These are phyloP conservation scores for Globisporangium rhizosaccharum DNA, from an alignment of 352 stramenopile genomes.

Conservation along the genomic window DNA sequence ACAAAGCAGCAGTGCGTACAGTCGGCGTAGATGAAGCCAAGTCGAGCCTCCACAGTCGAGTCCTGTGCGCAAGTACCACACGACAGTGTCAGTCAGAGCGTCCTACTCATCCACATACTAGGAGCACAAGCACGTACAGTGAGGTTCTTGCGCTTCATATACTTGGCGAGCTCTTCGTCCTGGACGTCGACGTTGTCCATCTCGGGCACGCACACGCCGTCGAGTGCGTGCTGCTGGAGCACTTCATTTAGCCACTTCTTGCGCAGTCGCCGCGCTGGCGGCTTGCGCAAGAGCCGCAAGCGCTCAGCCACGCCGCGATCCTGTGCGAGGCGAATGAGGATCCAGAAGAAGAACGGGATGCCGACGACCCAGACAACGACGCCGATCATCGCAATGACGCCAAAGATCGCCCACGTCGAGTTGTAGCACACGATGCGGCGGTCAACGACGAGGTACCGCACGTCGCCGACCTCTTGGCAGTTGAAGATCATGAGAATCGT, in stretches of 20 bases:
- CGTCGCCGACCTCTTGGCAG: slow-evolving; percentile 60
- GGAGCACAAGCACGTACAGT: slow-evolving; percentile 20
- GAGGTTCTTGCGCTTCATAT: slow-evolving; percentile 76
- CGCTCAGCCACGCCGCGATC: slow-evolving; percentile 44
- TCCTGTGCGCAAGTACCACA: slow-evolving; percentile 24
- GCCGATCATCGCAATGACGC: slow-evolving; percentile 41
- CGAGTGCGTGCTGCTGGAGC: slow-evolving; percentile 32
- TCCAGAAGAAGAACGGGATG: slow-evolving; percentile 75
- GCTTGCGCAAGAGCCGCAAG: slow-evolving; percentile 38
- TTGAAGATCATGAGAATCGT: slow-evolving; percentile 80
- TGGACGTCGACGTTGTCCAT: slow-evolving; percentile 59
- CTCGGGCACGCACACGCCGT: slow-evolving; percentile 39
- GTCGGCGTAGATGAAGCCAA: slow-evolving; percentile 78
- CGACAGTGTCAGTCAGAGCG: background rate
- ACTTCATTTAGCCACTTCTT: slow-evolving; percentile 68
- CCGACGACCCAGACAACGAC: slow-evolving; percentile 68
- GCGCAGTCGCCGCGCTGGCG: slow-evolving; percentile 30
- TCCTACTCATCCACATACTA: background rate
- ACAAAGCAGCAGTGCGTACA: slow-evolving; percentile 27
- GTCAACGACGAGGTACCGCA: slow-evolving; percentile 60
- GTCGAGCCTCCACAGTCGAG: slow-evolving; percentile 51
- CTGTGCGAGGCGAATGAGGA: slow-evolving; percentile 65
- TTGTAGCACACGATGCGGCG: slow-evolving; percentile 71
- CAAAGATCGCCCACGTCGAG: slow-evolving; percentile 57
- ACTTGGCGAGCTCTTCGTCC: slow-evolving; percentile 58